Evolutionary conservation across 352 stramenopile species (phyloP), one percentile per base, ranked within the genome.

Genomic region (Phytopythium cucurbitacearum): DNA sequence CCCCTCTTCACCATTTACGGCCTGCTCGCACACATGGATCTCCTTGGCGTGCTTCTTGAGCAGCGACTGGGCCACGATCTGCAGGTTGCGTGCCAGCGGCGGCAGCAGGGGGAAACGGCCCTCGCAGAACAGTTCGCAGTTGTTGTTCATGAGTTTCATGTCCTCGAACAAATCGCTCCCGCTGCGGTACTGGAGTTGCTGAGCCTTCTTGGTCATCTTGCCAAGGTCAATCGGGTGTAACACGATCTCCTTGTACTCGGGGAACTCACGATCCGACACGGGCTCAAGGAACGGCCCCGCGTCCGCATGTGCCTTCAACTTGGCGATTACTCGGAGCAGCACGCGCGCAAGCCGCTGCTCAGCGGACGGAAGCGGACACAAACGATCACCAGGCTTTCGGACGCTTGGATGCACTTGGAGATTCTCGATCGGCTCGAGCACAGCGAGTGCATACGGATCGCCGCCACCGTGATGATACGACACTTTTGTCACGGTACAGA

Each of bases 201-300:
- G 76, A 1, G 75, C 75, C 46, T 91, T 90, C 6, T 45, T 39
- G 1, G 66, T 65, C 21, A 91, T 81, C 59, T 71, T 81, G 2
- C 56, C 66, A 11, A 94, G 67, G 58, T 94, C 71, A 73, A 91
- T 91, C 6, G 83, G 83, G 50, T 82, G 62, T 39, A 78, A 60
- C 13, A 94, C 69, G 40, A 94, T 91, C 35, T 91, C 80, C 46
- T 89, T 91, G 64, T 94, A 94, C 45, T 89, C 76, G 0, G 83
- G 83, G 40, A 94, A 94, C 28, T 94, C 80, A n/a, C 59, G 65
- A 54, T 82, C 76, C 3, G 83, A 91, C 10, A 94, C 83, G 10
- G 83, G 79, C 21, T 94, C 83, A 32, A 91, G 43, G 56, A 94
- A 94, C 16, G 83, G 83, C 6, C 73, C 79, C 6, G 83, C 69